Conservation (phyloP, 2,329 filamentous ascomycete species). For the Diaporthe citrichinensis region DNA sequence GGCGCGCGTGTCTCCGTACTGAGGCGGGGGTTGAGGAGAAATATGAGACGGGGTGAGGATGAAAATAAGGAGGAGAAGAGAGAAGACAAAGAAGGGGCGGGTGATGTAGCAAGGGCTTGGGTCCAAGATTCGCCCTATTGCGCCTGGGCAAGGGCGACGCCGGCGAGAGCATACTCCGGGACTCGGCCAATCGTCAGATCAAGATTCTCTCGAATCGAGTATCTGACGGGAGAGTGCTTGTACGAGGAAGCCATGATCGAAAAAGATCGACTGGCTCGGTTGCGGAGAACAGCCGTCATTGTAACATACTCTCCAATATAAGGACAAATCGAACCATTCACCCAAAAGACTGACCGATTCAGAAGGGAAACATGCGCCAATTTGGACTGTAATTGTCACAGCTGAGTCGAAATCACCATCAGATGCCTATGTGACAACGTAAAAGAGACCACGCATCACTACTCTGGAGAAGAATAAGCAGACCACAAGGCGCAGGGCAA, state of each 20-base stretch:
- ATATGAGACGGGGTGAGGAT: background rate
- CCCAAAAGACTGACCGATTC: background rate
- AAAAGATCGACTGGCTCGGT: background rate
- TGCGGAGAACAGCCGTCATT: slow-evolving; percentile 8
- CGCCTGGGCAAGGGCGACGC: background rate
- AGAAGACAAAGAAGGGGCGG: background rate
- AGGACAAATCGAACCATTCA: background rate
- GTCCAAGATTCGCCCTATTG: background rate
- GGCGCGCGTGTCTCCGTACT: slow-evolving; percentile 71
- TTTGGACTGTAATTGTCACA: too few relatives aligned
- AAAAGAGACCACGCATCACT: background rate
- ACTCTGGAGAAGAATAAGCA: background rate
- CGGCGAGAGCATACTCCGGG: background rate
- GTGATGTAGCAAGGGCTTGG: background rate
- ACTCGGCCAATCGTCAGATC: too few relatives aligned
- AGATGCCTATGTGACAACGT: background rate
- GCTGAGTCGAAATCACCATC: background rate
- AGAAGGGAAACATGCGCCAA: background rate
- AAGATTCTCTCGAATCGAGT: background rate
- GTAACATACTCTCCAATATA: slow-evolving; percentile 12
- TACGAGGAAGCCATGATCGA: background rate
- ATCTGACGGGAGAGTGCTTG: background rate
- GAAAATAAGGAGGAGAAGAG: background rate
- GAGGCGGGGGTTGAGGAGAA: background rate
- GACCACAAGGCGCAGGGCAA: too few relatives aligned